Evolutionary conservation across 2,329 filamentous ascomycete genomes (phyloP).

Genomic region (Xylaria arbuscula): DNA sequence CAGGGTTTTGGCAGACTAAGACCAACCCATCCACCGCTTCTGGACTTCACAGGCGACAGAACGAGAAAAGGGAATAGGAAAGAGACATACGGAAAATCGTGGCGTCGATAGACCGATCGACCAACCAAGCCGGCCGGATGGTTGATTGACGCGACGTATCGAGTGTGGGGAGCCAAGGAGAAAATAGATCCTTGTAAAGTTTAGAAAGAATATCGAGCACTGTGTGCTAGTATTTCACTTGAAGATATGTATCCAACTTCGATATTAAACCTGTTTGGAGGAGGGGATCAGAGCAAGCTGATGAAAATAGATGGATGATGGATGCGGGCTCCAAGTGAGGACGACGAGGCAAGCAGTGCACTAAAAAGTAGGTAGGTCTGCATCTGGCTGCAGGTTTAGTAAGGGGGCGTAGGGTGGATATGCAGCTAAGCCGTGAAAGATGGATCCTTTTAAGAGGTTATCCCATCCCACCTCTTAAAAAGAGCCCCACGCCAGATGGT

Average conservation of each 20-base stretch:
- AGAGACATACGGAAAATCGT: slow-evolving; percentile 17
- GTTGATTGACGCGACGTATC: slow-evolving; percentile 16
- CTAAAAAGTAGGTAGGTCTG: neutral
- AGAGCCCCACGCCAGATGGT: slow-evolving; percentile 1
- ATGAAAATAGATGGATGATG: neutral
- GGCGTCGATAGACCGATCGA: neutral
- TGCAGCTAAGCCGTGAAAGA: slow-evolving; percentile 3
- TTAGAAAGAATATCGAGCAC: slow-evolving; percentile 3
- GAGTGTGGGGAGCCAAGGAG: neutral
- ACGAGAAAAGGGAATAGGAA: neutral
- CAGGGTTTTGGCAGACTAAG: neutral
- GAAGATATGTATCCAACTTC: slow-evolving; percentile 8
- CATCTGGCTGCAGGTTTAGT: neutral
- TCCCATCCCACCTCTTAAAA: neutral
- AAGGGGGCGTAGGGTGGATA: neutral
- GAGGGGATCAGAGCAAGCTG: neutral
- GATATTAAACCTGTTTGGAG: neutral
- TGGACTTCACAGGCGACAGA: neutral
- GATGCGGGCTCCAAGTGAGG: neutral
- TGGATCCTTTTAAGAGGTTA: neutral
- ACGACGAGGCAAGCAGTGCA: neutral
- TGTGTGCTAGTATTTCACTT: slow-evolving; percentile 12
- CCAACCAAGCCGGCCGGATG: neutral
- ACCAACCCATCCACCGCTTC: neutral
- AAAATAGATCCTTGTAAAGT: neutral